Base-by-base conservation (phyloP, 345 rosid species). In the Conringia planisiliqua region DNA sequence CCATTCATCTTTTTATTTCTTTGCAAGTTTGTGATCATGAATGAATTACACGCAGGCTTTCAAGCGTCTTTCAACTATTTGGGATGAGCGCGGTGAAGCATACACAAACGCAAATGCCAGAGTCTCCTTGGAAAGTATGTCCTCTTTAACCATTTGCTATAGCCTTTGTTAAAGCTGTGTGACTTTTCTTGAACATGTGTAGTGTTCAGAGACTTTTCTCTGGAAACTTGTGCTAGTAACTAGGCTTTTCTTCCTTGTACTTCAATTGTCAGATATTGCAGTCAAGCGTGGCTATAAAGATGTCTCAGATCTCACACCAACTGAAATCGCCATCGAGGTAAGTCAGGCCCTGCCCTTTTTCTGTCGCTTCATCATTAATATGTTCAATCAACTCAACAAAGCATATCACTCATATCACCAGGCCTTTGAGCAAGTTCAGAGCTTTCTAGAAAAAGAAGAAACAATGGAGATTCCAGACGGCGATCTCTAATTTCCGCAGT, bases 241-340 rank as follows among this genome's bases (percentile, higher is more conserved):
- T 51, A 48, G 20, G 54, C 26, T 51, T 61, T 61, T 22, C 1
- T 0, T 38, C 40, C 24, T 62, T 52, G 32, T 22, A 18, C 58
- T 33, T 22, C 30, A 69, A 61, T 33, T 54, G 17, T 68, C 86
- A 95, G 99, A 82, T 75, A 89, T 95, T 75, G 97, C 96, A 4
- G 85, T 82, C 39, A 90, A 92, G 75, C 89, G 79, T 10, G 94
- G 97, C 20, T 78, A 81, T 36, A 69, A 70, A 62, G 93, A 95
- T 32, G 85, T 92, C 48, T 87, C 86, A 12, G 74, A 71, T 47
- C 82, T 95, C 68, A 77, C 96, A 55, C 98, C 99, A 17, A 62
- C 83, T 30, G 71, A 80, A 52, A 95, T 95, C 11, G 98, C 98
- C 16, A 82, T 95, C 3, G 96, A 92, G 94, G 97, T 95, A 38